A percentile compares a stretch with the other conserved stretches of the same genome.
phyloP scores from a whole-genome alignment of 148 eudicot species.

The Fagopyrum homotropicum region DNA sequence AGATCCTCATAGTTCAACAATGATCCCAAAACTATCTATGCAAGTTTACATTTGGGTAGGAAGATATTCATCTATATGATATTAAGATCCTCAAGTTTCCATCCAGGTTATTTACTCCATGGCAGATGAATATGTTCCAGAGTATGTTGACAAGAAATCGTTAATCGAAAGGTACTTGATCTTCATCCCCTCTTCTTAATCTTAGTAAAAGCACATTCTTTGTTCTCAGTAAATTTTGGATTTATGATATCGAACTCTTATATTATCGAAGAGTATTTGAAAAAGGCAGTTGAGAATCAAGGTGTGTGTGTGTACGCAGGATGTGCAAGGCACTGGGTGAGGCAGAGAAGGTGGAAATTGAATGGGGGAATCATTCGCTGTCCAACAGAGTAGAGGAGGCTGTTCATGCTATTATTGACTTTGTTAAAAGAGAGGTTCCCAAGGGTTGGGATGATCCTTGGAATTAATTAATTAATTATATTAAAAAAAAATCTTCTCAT shows the following conservation, averaged over 20 bases:
- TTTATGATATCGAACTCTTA: too few relatives aligned
- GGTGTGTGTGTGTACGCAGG: slow-evolving; percentile 29
- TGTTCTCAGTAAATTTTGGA: too few relatives aligned
- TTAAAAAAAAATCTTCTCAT: not conserved
- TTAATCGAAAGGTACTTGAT: slow-evolving; percentile 51
- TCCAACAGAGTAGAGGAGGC: slow-evolving; percentile 87
- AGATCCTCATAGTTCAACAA: not conserved
- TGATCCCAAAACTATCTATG: not conserved
- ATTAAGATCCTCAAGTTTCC: not conserved
- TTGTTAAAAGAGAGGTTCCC: slow-evolving; percentile 74
- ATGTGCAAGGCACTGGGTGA: slow-evolving; percentile 88
- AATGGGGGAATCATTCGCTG: slow-evolving; percentile 79
- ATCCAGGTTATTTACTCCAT: slow-evolving; percentile 73
- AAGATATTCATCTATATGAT: not conserved
- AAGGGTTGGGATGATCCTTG: slow-evolving; percentile 98
- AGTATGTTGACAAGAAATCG: slow-evolving; percentile 84
- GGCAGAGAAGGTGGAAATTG: slow-evolving; percentile 87
- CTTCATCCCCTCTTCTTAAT: not conserved
- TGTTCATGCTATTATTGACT: slow-evolving; percentile 63
- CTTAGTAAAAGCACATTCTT: not conserved
- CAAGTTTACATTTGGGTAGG: not conserved
- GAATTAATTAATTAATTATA: slow-evolving; percentile 20
- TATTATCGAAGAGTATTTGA: not conserved
- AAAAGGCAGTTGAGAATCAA: too few relatives aligned
- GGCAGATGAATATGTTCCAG: slow-evolving; percentile 88